Percentiles rank a stretch among this genome's conserved stretches.
These are phyloP conservation scores for Sphagnum magellanicum DNA, from an alignment of 228 moss, liverwort and hornwort species.

Conservation along the genomic window DNA sequence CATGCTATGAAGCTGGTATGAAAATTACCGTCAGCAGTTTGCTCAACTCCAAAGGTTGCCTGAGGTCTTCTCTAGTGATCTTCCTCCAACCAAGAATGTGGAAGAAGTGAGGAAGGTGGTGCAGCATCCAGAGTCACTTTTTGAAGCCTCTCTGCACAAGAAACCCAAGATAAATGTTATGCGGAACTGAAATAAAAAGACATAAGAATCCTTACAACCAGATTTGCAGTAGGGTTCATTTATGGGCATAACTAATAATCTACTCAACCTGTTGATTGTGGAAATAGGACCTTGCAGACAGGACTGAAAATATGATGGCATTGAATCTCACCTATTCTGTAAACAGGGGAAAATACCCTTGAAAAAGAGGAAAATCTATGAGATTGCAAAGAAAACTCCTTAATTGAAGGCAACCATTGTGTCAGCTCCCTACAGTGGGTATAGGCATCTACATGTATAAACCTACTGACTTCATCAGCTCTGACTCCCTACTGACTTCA, in stretches of 20 bases:
- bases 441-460: not conserved
- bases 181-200: conserved; percentile 6
- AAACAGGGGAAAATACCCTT: not conserved
- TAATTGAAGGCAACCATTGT: no score
- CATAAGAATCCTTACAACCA: not conserved
- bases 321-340: not conserved
- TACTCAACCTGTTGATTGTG: not conserved
- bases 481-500: not conserved
- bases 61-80: conserved; percentile 10
- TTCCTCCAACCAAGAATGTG: conserved; percentile 32
- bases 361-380: not conserved
- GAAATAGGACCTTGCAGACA: not conserved
- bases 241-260: not conserved
- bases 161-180: conserved; percentile 1
- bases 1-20: no score
- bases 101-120: conserved; percentile 23
- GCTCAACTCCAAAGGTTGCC: conserved; percentile 7
- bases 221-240: no score
- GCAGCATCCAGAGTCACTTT: conserved; percentile 12
- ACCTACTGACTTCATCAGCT: not conserved
- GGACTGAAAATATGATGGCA: not conserved
- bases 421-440: not conserved
- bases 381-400: not conserved
- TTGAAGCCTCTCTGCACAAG: conserved; percentile 19
- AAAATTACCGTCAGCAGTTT: conserved; percentile 18